Evolutionary conservation across 1,139 yeast species (phyloP).

Genomic region (Nakaseomyces uthaithaninus): DNA sequence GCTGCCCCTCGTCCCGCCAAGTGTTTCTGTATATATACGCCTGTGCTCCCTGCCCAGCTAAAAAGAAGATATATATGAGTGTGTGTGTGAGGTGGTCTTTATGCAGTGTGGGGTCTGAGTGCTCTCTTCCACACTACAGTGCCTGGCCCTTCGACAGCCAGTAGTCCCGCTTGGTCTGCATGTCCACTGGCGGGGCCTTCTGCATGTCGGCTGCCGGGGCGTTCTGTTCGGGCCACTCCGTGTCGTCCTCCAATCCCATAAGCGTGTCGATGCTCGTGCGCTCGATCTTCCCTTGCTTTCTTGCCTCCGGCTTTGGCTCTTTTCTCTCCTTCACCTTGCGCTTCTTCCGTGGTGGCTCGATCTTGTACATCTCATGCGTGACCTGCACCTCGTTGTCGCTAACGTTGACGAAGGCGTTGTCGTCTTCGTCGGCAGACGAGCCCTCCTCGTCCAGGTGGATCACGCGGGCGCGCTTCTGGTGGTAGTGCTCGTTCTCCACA

Average conservation of each 20-base stretch:
- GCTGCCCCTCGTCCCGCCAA: no score
- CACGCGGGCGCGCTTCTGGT: conserved; percentile 27
- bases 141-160: conserved; percentile 39
- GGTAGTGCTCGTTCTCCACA: conserved; percentile 31
- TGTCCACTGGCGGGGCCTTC: conserved; percentile 24
- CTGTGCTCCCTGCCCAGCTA: no score
- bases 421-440: conserved; percentile 12
- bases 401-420: conserved; percentile 5
- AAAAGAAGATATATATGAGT: no score
- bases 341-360: conserved; percentile 12
- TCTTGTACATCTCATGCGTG: conserved; percentile 2
- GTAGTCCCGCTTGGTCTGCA: conserved; percentile 36
- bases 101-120: no score
- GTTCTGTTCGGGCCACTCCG: conserved; percentile 9
- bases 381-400: background rate
- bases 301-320: background rate
- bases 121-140: no score
- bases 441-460: conserved; percentile 21
- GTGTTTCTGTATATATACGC: no score
- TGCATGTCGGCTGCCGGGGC: conserved; percentile 12
- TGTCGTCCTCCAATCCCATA: conserved; percentile 32
- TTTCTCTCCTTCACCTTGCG: conserved; percentile 11
- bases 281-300: conserved; percentile 7
- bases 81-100: no score
- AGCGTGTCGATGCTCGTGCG: conserved; percentile 26